Evolutionary conservation across 169 alveolate genomes (phyloP).

Genomic region (Eimeria praecox): DNA sequence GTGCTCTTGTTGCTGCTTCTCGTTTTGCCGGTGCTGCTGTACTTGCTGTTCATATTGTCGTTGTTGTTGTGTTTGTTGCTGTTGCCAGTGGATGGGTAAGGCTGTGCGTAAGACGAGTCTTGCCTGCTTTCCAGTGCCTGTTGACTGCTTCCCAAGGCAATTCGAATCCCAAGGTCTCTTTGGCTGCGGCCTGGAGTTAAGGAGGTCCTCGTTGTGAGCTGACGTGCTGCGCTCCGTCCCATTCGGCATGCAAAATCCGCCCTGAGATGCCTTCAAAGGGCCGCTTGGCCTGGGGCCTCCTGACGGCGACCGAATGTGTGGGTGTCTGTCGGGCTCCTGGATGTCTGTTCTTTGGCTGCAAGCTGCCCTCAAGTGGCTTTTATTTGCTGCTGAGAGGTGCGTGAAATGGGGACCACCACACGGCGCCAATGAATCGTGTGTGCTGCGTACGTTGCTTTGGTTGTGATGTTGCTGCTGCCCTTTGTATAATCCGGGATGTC

Average conservation of each 20-base stretch:
- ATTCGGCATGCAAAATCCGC: neutral
- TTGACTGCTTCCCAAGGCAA: neutral
- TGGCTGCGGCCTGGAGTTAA: neutral
- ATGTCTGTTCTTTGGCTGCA: neutral
- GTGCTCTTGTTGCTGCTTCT: neutral
- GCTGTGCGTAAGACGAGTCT: conserved; percentile 33
- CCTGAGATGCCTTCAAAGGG: neutral
- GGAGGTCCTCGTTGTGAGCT: neutral
- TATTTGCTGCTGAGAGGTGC: neutral
- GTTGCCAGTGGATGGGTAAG: conserved; percentile 62
- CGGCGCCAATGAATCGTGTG: neutral
- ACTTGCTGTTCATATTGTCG: neutral
- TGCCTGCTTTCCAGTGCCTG: neutral
- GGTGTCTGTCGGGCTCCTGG: neutral
- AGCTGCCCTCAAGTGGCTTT: neutral
- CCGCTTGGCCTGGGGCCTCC: neutral
- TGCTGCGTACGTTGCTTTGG: neutral
- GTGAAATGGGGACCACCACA: neutral
- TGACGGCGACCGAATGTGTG: neutral
- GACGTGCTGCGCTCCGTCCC: neutral
- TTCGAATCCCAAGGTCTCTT: neutral
- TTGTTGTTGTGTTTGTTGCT: neutral
- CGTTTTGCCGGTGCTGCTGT: neutral
- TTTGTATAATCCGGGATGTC: neutral
- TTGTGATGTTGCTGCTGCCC: conserved; percentile 23